Conservation (phyloP, 148 eudicot genomes). For the Cornus suecica region DNA sequence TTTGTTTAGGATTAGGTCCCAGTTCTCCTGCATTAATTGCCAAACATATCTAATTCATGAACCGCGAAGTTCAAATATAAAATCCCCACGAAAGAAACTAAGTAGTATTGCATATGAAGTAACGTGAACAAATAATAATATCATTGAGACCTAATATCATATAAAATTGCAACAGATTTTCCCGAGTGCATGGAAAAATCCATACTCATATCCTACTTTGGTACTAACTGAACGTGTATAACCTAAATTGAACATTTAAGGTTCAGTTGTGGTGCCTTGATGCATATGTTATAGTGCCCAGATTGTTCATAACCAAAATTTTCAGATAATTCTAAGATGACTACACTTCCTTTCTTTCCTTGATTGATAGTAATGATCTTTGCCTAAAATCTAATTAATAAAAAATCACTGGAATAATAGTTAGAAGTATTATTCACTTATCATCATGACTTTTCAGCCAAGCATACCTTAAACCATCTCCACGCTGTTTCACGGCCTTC, state of each 20-base stretch:
- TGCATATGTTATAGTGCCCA: background rate
- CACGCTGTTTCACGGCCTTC: constrained; percentile 35
- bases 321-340: background rate
- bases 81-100: background rate
- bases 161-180: background rate
- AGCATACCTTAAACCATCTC: constrained; percentile 30
- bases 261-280: background rate
- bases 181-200: background rate
- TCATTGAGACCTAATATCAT: background rate
- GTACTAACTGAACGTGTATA: background rate
- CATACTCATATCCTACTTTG: background rate
- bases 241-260: background rate
- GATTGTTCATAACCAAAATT: background rate
- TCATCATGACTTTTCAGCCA: background rate
- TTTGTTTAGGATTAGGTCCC: constrained; percentile 24
- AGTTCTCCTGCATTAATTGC: constrained; percentile 26
- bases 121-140: background rate
- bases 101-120: background rate
- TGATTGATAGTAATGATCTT: background rate
- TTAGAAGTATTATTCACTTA: background rate
- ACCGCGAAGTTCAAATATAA: background rate
- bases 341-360: background rate
- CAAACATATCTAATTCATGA: constrained; percentile 4
- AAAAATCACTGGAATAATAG: background rate
- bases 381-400: background rate